Percentiles rank a stretch among this genome's conserved stretches.
phyloP scores from a whole-genome alignment of 495 filamentous ascomycete genomes.

The Apodospora peruviana region DNA sequence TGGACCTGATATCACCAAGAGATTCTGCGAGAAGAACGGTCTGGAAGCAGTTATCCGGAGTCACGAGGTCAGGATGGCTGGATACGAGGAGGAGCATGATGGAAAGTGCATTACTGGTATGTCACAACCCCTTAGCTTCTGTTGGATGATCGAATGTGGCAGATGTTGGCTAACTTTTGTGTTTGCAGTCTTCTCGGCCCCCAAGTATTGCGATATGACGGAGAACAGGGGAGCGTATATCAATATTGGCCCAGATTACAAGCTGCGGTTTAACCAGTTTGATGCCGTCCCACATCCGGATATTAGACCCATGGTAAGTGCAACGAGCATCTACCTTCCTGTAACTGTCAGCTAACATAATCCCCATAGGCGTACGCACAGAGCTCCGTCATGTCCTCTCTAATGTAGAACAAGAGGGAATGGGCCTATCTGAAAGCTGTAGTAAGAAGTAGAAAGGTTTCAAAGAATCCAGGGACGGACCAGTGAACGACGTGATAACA shows the following conservation, averaged over 20 bases:
- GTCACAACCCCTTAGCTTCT: conserved; percentile 7
- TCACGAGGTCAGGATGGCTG: conserved; percentile 96
- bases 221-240: conserved; percentile 99
- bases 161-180: conserved; percentile 17
- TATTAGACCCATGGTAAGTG: conserved; percentile 85
- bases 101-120: conserved; percentile 91
- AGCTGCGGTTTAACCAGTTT: conserved; percentile 86
- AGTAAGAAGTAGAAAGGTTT: too few relatives aligned
- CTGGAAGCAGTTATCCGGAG: conserved; percentile 92
- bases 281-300: conserved; percentile 94
- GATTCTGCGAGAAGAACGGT: conserved; percentile 94
- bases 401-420: conserved; percentile 38
- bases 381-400: conserved; percentile 64
- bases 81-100: conserved; percentile 96
- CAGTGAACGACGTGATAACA: too few relatives aligned
- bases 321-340: not conserved
- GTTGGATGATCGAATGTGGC: too few relatives aligned
- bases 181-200: conserved; percentile 81
- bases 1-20: conserved; percentile 92
- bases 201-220: conserved; percentile 94
- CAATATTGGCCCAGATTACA: conserved; percentile 88
- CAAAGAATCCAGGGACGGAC: too few relatives aligned
- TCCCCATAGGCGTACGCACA: conserved; percentile 66
- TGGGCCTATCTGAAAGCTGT: too few relatives aligned
- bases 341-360: not conserved